phyloP scores from a whole-genome alignment of 2,329 filamentous ascomycete genomes.

The Aspergillus sp. region DNA sequence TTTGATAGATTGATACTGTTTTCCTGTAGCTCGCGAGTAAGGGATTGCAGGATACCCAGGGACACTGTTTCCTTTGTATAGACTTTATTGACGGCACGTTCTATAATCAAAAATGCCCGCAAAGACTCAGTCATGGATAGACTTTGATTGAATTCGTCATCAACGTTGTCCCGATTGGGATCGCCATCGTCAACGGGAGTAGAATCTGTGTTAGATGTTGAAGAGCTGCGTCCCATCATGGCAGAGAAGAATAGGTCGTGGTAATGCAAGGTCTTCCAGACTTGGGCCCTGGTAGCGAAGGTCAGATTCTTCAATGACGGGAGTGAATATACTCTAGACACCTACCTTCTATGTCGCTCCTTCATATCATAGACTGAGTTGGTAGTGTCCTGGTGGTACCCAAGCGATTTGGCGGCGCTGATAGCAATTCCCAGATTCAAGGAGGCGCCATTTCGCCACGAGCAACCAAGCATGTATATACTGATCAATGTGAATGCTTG shows the following conservation, averaged over 20 bases:
- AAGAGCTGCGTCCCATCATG: slow-evolving; percentile 2
- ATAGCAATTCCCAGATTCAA: slow-evolving; percentile 1
- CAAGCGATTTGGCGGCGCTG: slow-evolving; percentile 1
- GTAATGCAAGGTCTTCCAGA: slow-evolving; percentile 1
- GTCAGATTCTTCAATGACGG: too few relatives aligned
- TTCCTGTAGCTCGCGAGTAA: neutral
- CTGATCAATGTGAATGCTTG: slow-evolving; percentile 3
- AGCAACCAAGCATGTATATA: slow-evolving; percentile 4
- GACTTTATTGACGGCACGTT: slow-evolving; percentile 4
- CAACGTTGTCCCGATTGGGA: neutral
- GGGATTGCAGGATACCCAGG: neutral
- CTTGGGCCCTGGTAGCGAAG: neutral
- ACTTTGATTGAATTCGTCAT: neutral
- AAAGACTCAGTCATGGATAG: neutral
- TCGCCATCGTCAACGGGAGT: neutral
- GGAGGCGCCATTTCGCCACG: neutral
- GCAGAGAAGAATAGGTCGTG: slow-evolving; percentile 6
- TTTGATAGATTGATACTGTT: neutral
- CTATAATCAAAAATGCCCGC: slow-evolving; percentile 2
- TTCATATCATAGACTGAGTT: neutral
- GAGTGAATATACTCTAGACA: too few relatives aligned
- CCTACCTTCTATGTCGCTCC: neutral
- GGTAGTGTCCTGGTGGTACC: neutral
- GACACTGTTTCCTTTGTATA: slow-evolving; percentile 4
- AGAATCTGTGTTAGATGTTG: neutral